Evolutionary conservation across 768 basidiomycete species (phyloP).

Genomic region (Tremella fuciformis): DNA sequence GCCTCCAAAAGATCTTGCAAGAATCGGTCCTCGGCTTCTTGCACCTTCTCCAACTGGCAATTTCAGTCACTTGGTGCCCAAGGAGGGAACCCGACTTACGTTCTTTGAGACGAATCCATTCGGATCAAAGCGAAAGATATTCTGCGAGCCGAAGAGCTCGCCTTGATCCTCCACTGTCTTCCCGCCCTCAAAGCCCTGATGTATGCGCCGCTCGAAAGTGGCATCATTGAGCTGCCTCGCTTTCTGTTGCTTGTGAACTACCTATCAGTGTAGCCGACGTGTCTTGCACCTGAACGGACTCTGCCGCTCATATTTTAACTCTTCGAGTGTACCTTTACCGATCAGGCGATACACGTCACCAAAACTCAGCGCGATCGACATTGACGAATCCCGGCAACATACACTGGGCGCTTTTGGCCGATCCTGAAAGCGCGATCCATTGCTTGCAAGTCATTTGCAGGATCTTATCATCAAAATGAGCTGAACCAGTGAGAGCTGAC

Average conservation of each 20-base stretch:
- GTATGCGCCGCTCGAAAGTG: conserved; percentile 44
- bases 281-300: conserved; percentile 39
- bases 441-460: conserved; percentile 79
- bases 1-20: conserved; percentile 42
- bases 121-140: conserved; percentile 47
- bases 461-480: conserved; percentile 59
- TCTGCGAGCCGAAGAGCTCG: conserved; percentile 48
- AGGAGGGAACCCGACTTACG: conserved; percentile 18
- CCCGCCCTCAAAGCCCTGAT: conserved; percentile 43
- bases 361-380: not conserved
- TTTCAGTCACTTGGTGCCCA: conserved; percentile 5
- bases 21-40: conserved; percentile 37
- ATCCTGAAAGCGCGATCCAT: conserved; percentile 53
- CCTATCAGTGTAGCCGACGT: not conserved
- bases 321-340: conserved; percentile 47
- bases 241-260: conserved; percentile 43
- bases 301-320: conserved; percentile 50
- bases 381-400: conserved; percentile 1
- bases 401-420: conserved; percentile 50
- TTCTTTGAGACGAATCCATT: conserved; percentile 39
- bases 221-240: conserved; percentile 43
- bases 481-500: conserved; percentile 40
- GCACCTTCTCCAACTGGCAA: conserved; percentile 33
- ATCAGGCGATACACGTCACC: conserved; percentile 50
- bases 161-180: conserved; percentile 32